Base-by-base conservation (phyloP, 106 monocot species). In the Dendrobium huoshanense region DNA sequence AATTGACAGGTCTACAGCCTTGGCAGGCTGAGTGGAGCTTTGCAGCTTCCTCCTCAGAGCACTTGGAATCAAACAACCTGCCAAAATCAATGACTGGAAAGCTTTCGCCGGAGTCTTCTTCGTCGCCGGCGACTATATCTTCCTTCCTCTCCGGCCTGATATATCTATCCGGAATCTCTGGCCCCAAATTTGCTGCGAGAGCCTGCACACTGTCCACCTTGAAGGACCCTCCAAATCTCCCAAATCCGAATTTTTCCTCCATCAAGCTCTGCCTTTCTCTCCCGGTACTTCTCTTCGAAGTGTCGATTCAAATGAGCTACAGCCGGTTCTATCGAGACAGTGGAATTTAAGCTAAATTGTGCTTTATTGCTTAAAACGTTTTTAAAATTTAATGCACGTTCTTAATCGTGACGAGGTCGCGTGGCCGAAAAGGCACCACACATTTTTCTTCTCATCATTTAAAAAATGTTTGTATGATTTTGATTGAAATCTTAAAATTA, bases 81-180 rank as follows among this genome's bases (percentile, higher is more conserved):
- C 55, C 44, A 10, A 91, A 73, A 86, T 91, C 86, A 42, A 91
- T 78, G 27, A 86, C 77, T 6, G 88, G 91, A 33, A 91, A 64
- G 44, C 82, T 45, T 11, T 40, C 72, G 22, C 72, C 75, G 40
- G 17, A 17, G 25, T 7, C 81, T 29, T 72, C 73, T 25, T 61
- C 22, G 37, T 45, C 81, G 41, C n/a, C 1, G 24, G 33, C 45
- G 47, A 79, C 75, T 0, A 42, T 54, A 5, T 88, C 78, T 2
- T 25, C 51, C 55, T 48, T 19, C n/a, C 33, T 67, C 70, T 88
- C 86, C 7, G 88, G 78, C 72, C 91, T 80, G 55, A 85, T 13
- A 37, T 91, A 88, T 72, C 86, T 84, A 9, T 47, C 40, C 10
- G 88, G 91, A 8, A 91, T 42, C 4, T 79, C 42, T 4, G 45